Evolutionary conservation across 352 stramenopile genomes (phyloP), one percentile per base, ranked within the genome.

Genomic region (Pythium oligandrum): DNA sequence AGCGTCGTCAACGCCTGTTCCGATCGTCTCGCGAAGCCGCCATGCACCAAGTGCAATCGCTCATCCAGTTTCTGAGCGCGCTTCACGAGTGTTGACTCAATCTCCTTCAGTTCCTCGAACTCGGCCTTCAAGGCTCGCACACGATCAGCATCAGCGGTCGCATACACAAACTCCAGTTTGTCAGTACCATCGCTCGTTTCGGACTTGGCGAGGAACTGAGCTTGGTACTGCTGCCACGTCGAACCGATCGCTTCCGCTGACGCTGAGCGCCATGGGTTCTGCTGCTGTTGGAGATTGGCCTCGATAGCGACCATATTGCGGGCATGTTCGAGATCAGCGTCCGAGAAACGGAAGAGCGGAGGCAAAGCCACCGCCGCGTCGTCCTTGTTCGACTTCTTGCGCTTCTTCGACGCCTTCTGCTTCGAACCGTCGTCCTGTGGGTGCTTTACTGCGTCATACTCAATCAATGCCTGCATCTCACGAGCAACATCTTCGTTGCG

Each of bases 251-350:
- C 32, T 2, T 42, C 42, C 7, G 55, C 3, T 6, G 70, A 49
- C 39, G 51, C 36, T 3, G 46, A 49, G 37, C 73, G 64, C 82
- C 82, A 93, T 8, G 71, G 37, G 44, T 81, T 68, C 7, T 47
- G 38, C 2, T 36, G 17, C 5, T 62, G 55, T 48, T 64, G 51
- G 35, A 93, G 48, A 64, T 74, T 90, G 36, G 78, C 78, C 57
- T 94, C 84, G 45, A 94, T 78, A n/a, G 81, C 59, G 31, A 94
- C 68, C 70, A 91, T 83, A 61, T 90, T 88, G 32, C 70, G 69
- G 6, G 82, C 84, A 4, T 70, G 64, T 45, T 82, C 70, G 39
- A 94, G 64, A 9, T 83, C 72, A n/a, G 62, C 73, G 43, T 94
- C 82, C 1, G 73, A 67, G 44, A 92, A 87, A 36, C 70, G 43